These are phyloP conservation scores for Castanospermum australe DNA, from an alignment of 306 rosid genomes.

Conservation along the genomic window DNA sequence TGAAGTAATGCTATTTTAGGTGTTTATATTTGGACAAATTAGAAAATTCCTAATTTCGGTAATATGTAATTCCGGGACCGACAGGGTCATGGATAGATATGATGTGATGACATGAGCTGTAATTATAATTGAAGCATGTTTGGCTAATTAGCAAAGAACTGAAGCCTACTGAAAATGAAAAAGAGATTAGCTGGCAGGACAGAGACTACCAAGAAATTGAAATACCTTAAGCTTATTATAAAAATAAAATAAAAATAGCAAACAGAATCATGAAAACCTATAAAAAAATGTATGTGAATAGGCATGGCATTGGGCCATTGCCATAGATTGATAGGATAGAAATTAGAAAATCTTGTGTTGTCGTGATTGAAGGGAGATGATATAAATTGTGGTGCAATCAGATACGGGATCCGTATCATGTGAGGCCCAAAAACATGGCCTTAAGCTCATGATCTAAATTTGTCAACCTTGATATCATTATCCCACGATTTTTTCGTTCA, in stretches of 20 bases:
- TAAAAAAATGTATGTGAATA: background rate
- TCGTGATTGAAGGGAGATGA: constrained; percentile 81
- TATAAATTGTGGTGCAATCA: constrained; percentile 48
- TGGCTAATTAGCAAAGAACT: background rate
- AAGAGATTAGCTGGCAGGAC: constrained; percentile 8
- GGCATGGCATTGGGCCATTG: constrained; percentile 1
- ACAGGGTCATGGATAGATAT: background rate
- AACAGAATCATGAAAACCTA: constrained; percentile 44
- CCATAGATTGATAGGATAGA: constrained; percentile 8
- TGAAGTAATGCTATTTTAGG: background rate
- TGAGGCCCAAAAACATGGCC: constrained; percentile 42
- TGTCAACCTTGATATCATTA: constrained; percentile 66
- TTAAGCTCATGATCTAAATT: constrained; percentile 52
- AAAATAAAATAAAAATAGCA: constrained; percentile 18
- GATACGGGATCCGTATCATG: constrained; percentile 28
- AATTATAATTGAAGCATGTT: background rate
- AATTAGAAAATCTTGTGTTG: constrained; percentile 37
- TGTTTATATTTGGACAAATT: background rate
- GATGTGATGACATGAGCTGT: background rate
- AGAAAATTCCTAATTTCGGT: background rate
- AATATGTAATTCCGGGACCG: background rate
- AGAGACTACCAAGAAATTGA: background rate
- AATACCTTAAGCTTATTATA: constrained; percentile 15
- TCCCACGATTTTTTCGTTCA: constrained; percentile 48
- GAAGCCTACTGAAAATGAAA: background rate